phyloP scores from a whole-genome alignment of 257 asterid species.

The Penstemon barbatus region DNA sequence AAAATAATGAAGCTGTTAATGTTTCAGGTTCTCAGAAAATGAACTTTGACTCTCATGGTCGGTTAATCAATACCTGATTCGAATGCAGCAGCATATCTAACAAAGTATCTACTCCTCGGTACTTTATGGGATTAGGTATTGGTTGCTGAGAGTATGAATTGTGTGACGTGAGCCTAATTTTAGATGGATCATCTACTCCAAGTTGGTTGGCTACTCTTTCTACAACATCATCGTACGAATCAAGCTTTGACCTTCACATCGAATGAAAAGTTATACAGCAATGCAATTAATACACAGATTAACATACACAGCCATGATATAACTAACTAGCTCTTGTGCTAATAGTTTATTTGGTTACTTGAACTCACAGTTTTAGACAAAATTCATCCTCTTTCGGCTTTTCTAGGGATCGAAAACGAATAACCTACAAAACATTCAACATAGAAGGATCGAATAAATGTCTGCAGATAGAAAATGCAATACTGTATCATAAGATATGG shows the following conservation, averaged over 20 bases:
- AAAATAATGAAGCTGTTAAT: conserved; percentile 7
- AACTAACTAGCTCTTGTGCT: not conserved
- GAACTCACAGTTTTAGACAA: conserved; percentile 39
- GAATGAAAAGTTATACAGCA: not conserved
- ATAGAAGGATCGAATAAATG: not conserved
- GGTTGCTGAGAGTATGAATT: conserved; percentile 45
- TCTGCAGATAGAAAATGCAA: not conserved
- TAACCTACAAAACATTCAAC: conserved; percentile 29
- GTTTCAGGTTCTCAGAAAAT: conserved; percentile 13
- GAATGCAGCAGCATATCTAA: conserved; percentile 41
- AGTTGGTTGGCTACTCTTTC: conserved; percentile 39
- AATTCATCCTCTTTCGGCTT: conserved; percentile 47
- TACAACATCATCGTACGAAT: conserved; percentile 46
- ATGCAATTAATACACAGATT: not conserved
- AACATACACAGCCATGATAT: not conserved
- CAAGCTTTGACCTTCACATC: conserved; percentile 37
- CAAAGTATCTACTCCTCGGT: conserved; percentile 43
- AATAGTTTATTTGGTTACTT: not conserved
- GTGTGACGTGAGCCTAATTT: conserved; percentile 50
- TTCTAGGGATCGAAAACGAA: conserved; percentile 44
- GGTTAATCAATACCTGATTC: conserved; percentile 32
- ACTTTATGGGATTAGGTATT: conserved; percentile 40
- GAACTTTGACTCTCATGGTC: conserved; percentile 1
- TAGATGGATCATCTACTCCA: conserved; percentile 45
- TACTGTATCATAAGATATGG: not conserved